Evolutionary conservation across 1,139 yeast genomes (phyloP).

Genomic region (Pichia terricola): DNA sequence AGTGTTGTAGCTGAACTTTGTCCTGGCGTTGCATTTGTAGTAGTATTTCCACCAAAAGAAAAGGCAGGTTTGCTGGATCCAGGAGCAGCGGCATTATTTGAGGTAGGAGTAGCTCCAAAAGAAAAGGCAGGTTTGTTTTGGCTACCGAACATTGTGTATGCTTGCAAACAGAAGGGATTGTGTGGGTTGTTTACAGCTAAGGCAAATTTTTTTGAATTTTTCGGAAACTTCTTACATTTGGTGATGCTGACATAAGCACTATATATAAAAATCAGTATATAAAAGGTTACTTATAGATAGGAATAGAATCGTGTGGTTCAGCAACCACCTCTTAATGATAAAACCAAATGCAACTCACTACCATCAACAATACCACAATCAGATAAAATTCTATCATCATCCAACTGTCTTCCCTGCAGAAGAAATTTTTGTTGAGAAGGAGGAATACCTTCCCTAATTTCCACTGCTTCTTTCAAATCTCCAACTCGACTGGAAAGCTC

Average conservation of each 20-base stretch:
- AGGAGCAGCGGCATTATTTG: conserved; percentile 5
- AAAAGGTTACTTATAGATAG: too few relatives aligned
- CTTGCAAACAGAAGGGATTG: too few relatives aligned
- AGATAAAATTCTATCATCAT: conserved; percentile 62
- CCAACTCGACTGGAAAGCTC: conserved; percentile 32
- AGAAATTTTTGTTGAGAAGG: conserved; percentile 92
- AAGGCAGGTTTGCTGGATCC: conserved; percentile 1
- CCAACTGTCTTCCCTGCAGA: conserved; percentile 86
- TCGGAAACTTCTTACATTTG: too few relatives aligned
- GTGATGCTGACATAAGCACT: too few relatives aligned
- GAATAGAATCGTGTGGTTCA: not conserved
- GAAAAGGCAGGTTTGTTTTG: conserved; percentile 15
- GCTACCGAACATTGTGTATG: not conserved
- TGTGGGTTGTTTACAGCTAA: too few relatives aligned
- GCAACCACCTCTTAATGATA: conserved; percentile 80
- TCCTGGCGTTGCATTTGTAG: conserved; percentile 3
- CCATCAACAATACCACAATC: conserved; percentile 66
- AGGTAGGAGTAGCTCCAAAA: conserved; percentile 13
- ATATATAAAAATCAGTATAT: too few relatives aligned
- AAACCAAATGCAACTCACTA: conserved; percentile 75
- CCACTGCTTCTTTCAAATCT: conserved; percentile 84
- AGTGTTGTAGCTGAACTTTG: conserved; percentile 6
- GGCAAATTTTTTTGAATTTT: too few relatives aligned
- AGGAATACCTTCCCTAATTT: conserved; percentile 95
- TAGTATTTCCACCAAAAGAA: conserved; percentile 4